Evolutionary conservation across 1,284 basidiomycete species (phyloP).

Genomic region (Flammula alnicola): DNA sequence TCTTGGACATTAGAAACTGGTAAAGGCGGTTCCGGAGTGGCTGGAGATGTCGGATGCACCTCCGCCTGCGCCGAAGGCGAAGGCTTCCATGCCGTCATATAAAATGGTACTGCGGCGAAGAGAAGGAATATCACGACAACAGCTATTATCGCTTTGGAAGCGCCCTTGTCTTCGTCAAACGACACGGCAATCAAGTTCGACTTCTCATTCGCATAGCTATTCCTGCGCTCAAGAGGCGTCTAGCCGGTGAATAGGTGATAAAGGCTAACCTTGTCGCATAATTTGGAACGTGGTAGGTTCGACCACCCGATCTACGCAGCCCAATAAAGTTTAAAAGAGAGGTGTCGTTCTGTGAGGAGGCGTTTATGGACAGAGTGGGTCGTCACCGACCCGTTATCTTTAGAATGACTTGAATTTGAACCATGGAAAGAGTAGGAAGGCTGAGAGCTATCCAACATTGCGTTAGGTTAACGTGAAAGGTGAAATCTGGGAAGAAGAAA

Average conservation of each 20-base stretch:
- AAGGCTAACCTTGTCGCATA: conserved; percentile 39
- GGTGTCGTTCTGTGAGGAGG: conserved; percentile 12
- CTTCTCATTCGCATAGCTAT: conserved; percentile 40
- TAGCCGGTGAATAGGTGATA: conserved; percentile 2
- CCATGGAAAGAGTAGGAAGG: conserved; percentile 39
- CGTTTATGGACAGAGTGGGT: conserved; percentile 10
- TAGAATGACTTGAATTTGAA: conserved; percentile 40
- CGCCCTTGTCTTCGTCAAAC: conserved; percentile 36
- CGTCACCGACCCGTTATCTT: conserved; percentile 37
- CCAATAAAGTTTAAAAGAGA: conserved; percentile 12
- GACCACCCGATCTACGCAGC: conserved; percentile 33
- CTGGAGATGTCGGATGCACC: conserved; percentile 5
- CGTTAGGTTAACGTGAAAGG: conserved; percentile 20
- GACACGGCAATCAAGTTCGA: conserved; percentile 38
- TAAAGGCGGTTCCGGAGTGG: neutral
- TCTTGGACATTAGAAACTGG: neutral
- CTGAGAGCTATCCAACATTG: conserved; percentile 27
- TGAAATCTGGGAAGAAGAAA: conserved; percentile 19
- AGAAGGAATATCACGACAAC: conserved; percentile 30
- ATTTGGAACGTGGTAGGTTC: conserved; percentile 42
- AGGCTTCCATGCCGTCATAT: conserved; percentile 18
- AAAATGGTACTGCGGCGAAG: conserved; percentile 28
- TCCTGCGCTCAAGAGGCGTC: conserved; percentile 10
- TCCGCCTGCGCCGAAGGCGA: conserved; percentile 5
- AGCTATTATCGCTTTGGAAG: conserved; percentile 27